phyloP scores from a whole-genome alignment of 106 monocot species.

The Acorus calamus region DNA sequence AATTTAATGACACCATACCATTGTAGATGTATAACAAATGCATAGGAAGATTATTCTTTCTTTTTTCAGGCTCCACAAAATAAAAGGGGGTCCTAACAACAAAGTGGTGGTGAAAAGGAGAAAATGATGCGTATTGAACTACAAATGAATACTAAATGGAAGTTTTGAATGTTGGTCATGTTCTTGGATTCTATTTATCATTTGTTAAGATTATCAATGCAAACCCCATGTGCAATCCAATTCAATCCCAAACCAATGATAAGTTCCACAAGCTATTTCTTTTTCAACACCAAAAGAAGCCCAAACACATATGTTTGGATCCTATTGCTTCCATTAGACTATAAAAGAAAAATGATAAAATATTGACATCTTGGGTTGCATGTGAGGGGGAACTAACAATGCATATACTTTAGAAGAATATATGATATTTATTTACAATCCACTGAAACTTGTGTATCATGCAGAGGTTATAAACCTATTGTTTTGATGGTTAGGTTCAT shows the following conservation, averaged over 20 bases:
- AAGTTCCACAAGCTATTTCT: conserved; percentile 20
- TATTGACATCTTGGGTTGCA: conserved; percentile 19
- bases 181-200: conserved; percentile 1
- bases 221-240: conserved; percentile 32
- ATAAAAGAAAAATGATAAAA: no score
- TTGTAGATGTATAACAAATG: no score
- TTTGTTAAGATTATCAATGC: conserved; percentile 20
- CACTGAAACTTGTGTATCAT: no score
- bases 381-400: conserved; percentile 15
- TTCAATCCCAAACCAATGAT: conserved; percentile 34
- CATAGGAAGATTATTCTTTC: no score
- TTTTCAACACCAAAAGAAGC: conserved; percentile 17
- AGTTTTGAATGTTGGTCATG: conserved; percentile 15
- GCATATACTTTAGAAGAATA: not conserved
- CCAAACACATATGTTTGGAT: no score
- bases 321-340: no score
- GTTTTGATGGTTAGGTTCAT: no score
- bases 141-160: not conserved
- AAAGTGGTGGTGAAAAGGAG: conserved; percentile 6
- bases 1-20: no score
- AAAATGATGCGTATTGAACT: conserved; percentile 2
- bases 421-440: no score
- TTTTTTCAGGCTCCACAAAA: no score
- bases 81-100: conserved; percentile 4
- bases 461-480: no score